Base-by-base conservation (phyloP, 768 basidiomycete genomes). In the Galerina marginata region DNA sequence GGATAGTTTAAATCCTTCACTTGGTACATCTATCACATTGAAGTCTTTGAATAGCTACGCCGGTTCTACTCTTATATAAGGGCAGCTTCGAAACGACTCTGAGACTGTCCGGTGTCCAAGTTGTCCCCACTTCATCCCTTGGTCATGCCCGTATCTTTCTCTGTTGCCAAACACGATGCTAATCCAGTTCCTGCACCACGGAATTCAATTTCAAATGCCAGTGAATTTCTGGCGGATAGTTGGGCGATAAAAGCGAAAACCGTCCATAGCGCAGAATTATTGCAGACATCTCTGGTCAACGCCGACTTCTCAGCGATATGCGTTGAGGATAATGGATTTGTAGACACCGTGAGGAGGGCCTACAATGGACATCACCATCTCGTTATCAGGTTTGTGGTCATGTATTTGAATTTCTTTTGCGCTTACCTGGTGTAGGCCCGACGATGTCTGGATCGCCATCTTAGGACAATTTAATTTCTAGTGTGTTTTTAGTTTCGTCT, bases 391-490 rank as follows among this genome's bases (percentile, higher is more conserved):
- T 52, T 7, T 33, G 29, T 33, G 5, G 7, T 38, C 7, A 7
- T 20, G 3, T 20, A 23, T 2, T 25, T 26, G 4, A 6, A 40
- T 25, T 15, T 33, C 29, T 33, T 33, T 11, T 53, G 38, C 36
- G 5, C 7, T 38, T 23, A 12, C 6, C 23, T 6, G 10, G 6
- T 10, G 20, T 25, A 67, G 69, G 12, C 82, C 81, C 10, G 82
- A 83, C 52, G 81, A 83, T 64, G 73, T 83, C 26, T 83, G 82
- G 78, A 67, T 75, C 2, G 73, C 77, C 1, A 77, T 80, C 46
- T 39, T 78, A 2, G 62, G 58, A n/a, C 77, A 79, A 58, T 75
- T 78, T 29, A 72, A 70, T 37, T 74, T 75, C 62, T 79, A 65
- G 67, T 68, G 36, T 15, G 43, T 57, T 12, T 10, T 53, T 68